Percentiles rank a stretch among this genome's conserved stretches.
These are phyloP conservation scores for Pseudozyma flocculosa DNA, from an alignment of 1,284 basidiomycete species.

Conservation along the genomic window DNA sequence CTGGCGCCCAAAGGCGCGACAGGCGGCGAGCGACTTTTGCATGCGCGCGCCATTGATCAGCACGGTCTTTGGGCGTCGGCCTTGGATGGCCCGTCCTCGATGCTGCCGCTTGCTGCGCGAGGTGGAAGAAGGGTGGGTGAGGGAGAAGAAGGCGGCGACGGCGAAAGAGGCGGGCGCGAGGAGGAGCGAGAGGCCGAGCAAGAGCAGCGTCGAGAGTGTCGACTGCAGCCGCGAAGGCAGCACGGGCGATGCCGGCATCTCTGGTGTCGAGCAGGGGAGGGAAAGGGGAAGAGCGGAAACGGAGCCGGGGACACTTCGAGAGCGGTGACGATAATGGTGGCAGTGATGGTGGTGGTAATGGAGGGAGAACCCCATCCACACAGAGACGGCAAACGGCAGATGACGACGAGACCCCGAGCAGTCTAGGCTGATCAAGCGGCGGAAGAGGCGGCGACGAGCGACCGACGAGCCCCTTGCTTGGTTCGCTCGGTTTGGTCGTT, in stretches of 20 bases:
- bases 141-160: conserved; percentile 23
- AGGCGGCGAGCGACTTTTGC: conserved; percentile 60
- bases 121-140: conserved; percentile 7
- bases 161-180: conserved; percentile 15
- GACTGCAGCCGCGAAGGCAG: conserved; percentile 28
- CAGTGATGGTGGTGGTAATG: not conserved
- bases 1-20: conserved; percentile 59
- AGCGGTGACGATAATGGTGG: not conserved
- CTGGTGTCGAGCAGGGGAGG: not conserved
- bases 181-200: conserved; percentile 15
- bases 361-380: not conserved
- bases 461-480: too few relatives aligned
- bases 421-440: too few relatives aligned
- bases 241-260: conserved; percentile 8
- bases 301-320: not conserved
- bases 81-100: not conserved
- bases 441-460: too few relatives aligned
- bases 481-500: too few relatives aligned
- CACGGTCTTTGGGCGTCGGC: conserved; percentile 27
- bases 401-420: too few relatives aligned
- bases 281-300: not conserved
- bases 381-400: not conserved
- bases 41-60: conserved; percentile 61
- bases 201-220: conserved; percentile 27
- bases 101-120: not conserved